These are phyloP conservation scores for Cyberlindnera amylophila DNA, from an alignment of 805 yeast species.

Conservation along the genomic window DNA sequence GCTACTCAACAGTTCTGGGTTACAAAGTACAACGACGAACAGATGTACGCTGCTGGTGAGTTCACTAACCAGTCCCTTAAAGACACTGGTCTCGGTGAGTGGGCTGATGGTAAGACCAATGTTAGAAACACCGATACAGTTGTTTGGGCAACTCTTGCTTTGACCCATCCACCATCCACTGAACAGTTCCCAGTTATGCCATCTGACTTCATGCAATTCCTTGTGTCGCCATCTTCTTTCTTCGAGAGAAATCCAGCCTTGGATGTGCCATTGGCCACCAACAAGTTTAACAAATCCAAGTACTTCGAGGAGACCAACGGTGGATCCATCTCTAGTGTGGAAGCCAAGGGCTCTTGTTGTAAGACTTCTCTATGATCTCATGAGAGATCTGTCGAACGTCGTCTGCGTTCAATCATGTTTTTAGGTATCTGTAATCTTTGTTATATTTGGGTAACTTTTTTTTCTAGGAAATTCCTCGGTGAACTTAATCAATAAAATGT, in stretches of 20 bases:
- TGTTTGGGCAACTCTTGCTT: slow-evolving; percentile 78
- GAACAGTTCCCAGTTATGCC: slow-evolving; percentile 93
- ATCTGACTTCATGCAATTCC: slow-evolving; percentile 68
- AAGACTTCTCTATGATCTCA: slow-evolving; percentile 15
- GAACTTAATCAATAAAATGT: no score
- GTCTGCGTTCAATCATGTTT: no score
- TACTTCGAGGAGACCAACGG: slow-evolving; percentile 19
- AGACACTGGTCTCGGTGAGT: slow-evolving; percentile 67
- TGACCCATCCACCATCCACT: slow-evolving; percentile 78
- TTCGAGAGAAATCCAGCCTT: slow-evolving; percentile 75
- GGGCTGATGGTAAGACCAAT: slow-evolving; percentile 64
- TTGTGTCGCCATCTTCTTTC: slow-evolving; percentile 68
- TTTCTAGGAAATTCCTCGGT: no score
- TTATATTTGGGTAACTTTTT: no score
- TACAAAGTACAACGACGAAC: slow-evolving; percentile 69
- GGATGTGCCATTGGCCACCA: slow-evolving; percentile 69
- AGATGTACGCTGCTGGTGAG: slow-evolving; percentile 78
- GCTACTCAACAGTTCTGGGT: slow-evolving; percentile 83
- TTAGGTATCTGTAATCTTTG: no score
- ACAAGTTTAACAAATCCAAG: slow-evolving; percentile 54
- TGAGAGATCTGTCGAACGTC: not conserved
- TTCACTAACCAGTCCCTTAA: slow-evolving; percentile 74
- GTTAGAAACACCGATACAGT: slow-evolving; percentile 75
- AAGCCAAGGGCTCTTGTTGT: slow-evolving; percentile 19
- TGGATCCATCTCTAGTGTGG: slow-evolving; percentile 9